Conservation (phyloP, 1,284 basidiomycete species). For the Pascua sp. region DNA sequence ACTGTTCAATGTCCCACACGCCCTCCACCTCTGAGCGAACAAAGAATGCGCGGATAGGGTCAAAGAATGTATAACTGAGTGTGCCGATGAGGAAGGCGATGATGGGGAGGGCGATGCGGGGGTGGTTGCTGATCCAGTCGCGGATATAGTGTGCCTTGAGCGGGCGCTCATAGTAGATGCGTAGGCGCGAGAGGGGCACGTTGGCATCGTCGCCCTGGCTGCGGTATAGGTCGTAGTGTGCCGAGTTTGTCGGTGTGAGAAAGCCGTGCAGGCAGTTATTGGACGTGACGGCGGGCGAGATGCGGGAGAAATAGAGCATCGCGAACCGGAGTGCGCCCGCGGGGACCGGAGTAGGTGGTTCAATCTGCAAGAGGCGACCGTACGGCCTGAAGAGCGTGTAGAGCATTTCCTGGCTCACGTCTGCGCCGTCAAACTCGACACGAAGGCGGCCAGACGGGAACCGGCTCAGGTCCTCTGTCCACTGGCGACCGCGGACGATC, state of each 20-base stretch:
- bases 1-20: constrained; percentile 66
- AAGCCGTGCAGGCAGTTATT: constrained; percentile 81
- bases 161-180: constrained; percentile 67
- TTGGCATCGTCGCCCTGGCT: constrained; percentile 10
- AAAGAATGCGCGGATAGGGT: constrained; percentile 81
- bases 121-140: constrained; percentile 81
- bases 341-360: constrained; percentile 61
- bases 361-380: constrained; percentile 71
- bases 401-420: constrained; percentile 67
- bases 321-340: constrained; percentile 66
- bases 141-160: constrained; percentile 73
- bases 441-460: constrained; percentile 70
- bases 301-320: constrained; percentile 60
- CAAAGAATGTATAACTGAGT: constrained; percentile 88
- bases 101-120: constrained; percentile 78
- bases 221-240: constrained; percentile 36
- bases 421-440: constrained; percentile 81
- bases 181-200: constrained; percentile 57
- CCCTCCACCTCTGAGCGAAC: constrained; percentile 77
- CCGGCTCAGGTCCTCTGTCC: constrained; percentile 83
- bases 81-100: constrained; percentile 82
- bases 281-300: constrained; percentile 72
- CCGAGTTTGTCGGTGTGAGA: constrained; percentile 48
- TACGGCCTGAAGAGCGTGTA: constrained; percentile 60
- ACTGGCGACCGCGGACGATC: constrained; percentile 76